Base-by-base conservation (phyloP, 2,329 filamentous ascomycete species). In the Exophiala bonariae region DNA sequence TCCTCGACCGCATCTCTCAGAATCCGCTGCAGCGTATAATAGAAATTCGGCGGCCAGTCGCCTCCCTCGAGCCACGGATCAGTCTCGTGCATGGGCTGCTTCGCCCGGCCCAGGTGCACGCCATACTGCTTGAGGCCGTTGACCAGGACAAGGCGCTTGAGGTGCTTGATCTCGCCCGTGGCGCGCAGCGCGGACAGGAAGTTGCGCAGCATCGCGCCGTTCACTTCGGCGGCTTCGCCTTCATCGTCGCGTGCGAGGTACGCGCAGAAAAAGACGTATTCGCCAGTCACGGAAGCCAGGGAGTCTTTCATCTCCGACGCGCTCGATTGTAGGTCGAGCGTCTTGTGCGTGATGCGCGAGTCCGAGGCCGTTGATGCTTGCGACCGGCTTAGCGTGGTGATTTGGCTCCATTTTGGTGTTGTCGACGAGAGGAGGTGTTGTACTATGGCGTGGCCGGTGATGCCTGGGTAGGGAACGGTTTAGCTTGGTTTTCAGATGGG, bases 111-210 rank as follows among this genome's bases (percentile, higher is more conserved):
- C 2, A 78, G 66, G 50, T 80, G 77, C 3, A 79, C 73, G 18
- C 75, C 74, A 55, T 79, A 80, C 43, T 80, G 75, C 55, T 79
- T 79, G 28, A 66, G 60, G 5, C 76, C 76, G 1, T 68, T 73
- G 4, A 75, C 72, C 8, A 79, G 64, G 17, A 78, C 59, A 46
- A 79, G 66, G n/a, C 71, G 67, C 54, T 76, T 74, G 36, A 79
- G 55, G 10, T 65, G 62, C 36, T 65, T 64, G 28, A 64, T 61
- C 3, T 68, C 68, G 0, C 70, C 71, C 2, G 68, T 73, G 13
- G 68, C 65, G 1, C 66, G 64, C 7, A 79, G 63, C 0, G 74
- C 73, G 2, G 61, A 44, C 17, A 79, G 63, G 60, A 79, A 78
- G 58, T 74, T 76, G 33, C 63, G 57, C 4, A 79, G 64, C 69